A percentile compares a stretch with the other conserved stretches of the same genome.
Evolutionary conservation across 2,329 filamentous ascomycete species (phyloP).

Genomic region (Pleurostoma richardsiae): DNA sequence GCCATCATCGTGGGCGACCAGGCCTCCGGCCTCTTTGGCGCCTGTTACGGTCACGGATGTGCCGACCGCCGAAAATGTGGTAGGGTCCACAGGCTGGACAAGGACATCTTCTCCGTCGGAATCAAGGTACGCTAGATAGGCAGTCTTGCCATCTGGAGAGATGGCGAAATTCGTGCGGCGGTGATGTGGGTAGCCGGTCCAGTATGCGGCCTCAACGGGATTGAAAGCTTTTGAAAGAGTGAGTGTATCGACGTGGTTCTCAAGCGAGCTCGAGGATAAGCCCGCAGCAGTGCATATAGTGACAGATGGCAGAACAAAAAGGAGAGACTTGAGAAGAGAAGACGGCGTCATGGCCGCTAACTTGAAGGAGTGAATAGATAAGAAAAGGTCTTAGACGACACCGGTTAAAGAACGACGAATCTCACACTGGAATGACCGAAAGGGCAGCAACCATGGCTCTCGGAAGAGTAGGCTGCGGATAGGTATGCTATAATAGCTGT

Average conservation of each 20-base stretch:
- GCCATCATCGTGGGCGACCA: constrained; percentile 58
- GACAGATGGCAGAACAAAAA: no score
- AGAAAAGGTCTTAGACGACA: no score
- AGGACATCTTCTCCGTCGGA: constrained; percentile 49
- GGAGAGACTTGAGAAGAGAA: no score
- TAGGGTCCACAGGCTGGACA: constrained; percentile 49
- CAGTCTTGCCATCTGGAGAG: constrained; percentile 53
- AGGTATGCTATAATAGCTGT: no score
- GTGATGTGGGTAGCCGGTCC: constrained; percentile 56
- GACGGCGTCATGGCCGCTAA: no score
- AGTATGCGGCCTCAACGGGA: constrained; percentile 55
- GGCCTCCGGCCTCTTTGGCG: constrained; percentile 54
- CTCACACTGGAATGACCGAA: no score
- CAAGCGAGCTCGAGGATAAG: constrained; percentile 15
- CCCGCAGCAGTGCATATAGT: constrained; percentile 1
- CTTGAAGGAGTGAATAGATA: no score
- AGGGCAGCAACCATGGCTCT: no score
- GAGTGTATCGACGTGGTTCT: constrained; percentile 32
- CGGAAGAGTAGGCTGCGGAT: no score
- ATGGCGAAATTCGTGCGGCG: constrained; percentile 58
- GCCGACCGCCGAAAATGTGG: constrained; percentile 48
- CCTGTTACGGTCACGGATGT: constrained; percentile 44
- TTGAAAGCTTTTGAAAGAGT: constrained; percentile 47
- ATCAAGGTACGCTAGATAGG: constrained; percentile 57
- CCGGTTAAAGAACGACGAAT: no score